Percentiles rank a stretch among this genome's conserved stretches.
phyloP scores from a whole-genome alignment of 805 yeast species.

The Suhomyces pyralidae region DNA sequence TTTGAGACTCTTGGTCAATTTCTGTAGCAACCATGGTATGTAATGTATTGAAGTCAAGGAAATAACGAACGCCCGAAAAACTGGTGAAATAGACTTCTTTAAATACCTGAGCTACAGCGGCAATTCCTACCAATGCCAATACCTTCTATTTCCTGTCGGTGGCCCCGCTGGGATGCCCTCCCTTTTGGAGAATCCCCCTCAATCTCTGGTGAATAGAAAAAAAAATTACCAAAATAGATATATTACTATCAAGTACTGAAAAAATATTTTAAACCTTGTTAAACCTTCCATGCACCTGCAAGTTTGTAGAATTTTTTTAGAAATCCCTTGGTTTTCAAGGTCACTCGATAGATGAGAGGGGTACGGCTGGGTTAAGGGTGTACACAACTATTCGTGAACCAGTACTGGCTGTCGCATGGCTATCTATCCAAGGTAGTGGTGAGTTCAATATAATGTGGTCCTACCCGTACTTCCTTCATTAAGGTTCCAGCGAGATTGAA shows the following conservation, averaged over 20 bases:
- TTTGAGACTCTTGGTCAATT: constrained; percentile 28
- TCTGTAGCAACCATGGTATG: constrained; percentile 16
- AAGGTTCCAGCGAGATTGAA: background rate
- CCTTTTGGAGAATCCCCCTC: background rate
- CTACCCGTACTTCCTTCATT: background rate
- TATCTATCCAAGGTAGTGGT: background rate
- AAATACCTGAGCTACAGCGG: background rate
- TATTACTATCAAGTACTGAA: background rate
- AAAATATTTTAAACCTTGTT: background rate
- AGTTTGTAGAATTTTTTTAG: background rate
- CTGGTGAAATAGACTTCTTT: background rate
- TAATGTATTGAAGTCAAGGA: background rate
- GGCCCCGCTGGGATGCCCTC: background rate
- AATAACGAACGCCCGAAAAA: background rate
- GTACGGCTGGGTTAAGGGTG: background rate
- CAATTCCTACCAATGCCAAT: background rate
- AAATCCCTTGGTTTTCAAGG: background rate
- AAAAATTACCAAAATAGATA: background rate
- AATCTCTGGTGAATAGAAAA: background rate
- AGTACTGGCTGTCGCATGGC: background rate
- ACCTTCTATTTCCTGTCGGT: background rate
- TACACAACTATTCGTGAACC: background rate
- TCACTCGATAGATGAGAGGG: background rate
- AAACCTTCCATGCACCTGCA: background rate
- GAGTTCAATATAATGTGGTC: too few species aligned